Evolutionary conservation across 179 eudicot species (phyloP).

Genomic region (Beta lomatogona): DNA sequence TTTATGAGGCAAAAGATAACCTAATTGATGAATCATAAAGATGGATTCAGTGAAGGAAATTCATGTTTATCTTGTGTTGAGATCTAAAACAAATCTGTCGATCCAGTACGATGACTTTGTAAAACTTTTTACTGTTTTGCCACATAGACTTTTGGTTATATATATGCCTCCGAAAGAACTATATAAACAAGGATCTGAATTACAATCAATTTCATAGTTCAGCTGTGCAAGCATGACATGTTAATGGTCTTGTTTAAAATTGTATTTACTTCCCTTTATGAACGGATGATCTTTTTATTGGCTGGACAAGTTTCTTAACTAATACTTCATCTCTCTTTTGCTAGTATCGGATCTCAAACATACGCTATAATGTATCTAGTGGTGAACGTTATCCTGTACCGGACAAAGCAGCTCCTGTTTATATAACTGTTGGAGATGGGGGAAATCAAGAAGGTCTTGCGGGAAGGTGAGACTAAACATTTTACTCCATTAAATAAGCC

Average conservation of each 20-base stretch:
- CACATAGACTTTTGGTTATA: not conserved
- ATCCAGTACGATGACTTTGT: not conserved
- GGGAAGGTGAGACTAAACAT: conserved; percentile 43
- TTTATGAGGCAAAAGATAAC: not conserved
- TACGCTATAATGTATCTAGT: conserved; percentile 60
- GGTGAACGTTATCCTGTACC: conserved; percentile 63
- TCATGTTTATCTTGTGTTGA: not conserved
- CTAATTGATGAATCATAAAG: not conserved
- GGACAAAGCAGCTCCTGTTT: conserved; percentile 80
- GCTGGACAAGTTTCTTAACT: not conserved
- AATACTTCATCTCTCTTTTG: conserved; percentile 5
- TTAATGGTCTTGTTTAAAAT: not conserved
- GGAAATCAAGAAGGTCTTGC: conserved; percentile 99
- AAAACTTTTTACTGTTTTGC: not conserved
- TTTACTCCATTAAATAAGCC: not conserved
- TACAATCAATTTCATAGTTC: not conserved
- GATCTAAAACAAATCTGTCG: not conserved
- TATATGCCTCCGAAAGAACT: not conserved
- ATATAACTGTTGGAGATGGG: conserved; percentile 94
- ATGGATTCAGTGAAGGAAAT: not conserved
- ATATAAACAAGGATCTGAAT: not conserved
- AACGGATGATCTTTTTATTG: not conserved
- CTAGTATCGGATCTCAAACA: conserved; percentile 85
- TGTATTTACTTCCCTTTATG: not conserved
- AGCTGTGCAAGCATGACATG: not conserved